Conservation (phyloP, 2,329 filamentous ascomycete species). For the Aspergillus sp. region DNA sequence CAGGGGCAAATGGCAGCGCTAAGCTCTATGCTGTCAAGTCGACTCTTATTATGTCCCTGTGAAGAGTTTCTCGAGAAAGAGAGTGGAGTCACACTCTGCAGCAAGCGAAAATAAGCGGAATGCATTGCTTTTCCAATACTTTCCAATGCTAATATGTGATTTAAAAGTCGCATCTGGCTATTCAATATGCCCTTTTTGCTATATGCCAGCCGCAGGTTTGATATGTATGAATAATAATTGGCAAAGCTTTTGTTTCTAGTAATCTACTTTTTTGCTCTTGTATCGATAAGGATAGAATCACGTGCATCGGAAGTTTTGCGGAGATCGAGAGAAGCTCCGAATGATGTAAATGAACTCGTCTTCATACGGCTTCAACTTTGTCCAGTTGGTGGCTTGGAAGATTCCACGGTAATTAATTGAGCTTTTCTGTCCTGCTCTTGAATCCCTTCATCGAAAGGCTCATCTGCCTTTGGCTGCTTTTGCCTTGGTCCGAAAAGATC, state of each 20-base stretch:
- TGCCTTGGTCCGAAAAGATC: neutral
- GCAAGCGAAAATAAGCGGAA: no score
- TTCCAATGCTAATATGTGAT: no score
- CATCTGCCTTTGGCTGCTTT: neutral
- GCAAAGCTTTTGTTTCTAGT: no score
- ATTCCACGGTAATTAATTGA: neutral
- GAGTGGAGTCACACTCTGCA: no score
- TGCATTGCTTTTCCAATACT: no score
- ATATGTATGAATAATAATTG: neutral
- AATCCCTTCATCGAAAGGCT: neutral
- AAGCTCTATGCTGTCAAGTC: neutral
- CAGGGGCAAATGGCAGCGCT: conserved; percentile 15
- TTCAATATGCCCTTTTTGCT: no score
- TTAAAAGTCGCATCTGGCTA: no score
- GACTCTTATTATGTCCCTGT: no score
- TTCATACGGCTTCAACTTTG: neutral
- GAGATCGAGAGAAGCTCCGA: conserved; percentile 16
- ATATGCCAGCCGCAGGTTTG: neutral
- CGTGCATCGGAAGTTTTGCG: conserved; percentile 22
- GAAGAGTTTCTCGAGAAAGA: no score
- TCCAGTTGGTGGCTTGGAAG: neutral
- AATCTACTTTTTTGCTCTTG: neutral
- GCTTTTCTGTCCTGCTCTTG: neutral
- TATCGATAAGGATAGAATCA: conserved; percentile 15
- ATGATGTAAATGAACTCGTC: neutral